These are phyloP conservation scores for Teratosphaeria viscida DNA, from an alignment of 2,329 filamentous ascomycete genomes.

Conservation along the genomic window DNA sequence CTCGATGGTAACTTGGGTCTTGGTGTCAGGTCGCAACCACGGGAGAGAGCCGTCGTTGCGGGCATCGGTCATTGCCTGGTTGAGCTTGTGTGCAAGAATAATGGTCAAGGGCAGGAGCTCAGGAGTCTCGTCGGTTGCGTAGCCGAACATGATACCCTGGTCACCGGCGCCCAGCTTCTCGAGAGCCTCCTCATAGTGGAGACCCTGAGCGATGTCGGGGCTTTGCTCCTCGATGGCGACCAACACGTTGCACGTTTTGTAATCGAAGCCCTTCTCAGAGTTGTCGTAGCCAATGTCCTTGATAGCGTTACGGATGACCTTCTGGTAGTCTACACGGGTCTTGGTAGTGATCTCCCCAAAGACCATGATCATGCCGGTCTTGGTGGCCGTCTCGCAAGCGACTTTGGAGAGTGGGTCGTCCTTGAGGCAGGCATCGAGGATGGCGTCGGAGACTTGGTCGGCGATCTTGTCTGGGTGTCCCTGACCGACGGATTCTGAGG, in stretches of 20 bases:
- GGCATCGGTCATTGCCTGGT: constrained; percentile 84
- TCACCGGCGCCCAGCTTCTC: constrained; percentile 98
- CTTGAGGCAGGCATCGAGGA: constrained; percentile 93
- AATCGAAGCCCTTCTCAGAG: constrained; percentile 97
- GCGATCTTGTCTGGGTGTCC: constrained; percentile 28
- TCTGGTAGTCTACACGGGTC: constrained; percentile 93
- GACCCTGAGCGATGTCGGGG: constrained; percentile 96
- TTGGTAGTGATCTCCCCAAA: constrained; percentile 98
- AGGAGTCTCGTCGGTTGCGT: constrained; percentile 97
- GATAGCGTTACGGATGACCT: constrained; percentile 85
- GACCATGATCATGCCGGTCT: constrained; percentile 99
- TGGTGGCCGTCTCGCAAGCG: constrained; percentile 97
- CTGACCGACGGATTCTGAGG: constrained; percentile 41
- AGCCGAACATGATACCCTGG: constrained; percentile 99
- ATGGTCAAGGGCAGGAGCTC: constrained; percentile 93
- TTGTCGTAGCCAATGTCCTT: constrained; percentile 98
- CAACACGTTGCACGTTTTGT: constrained; percentile 98
- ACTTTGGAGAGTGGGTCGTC: constrained; percentile 97
- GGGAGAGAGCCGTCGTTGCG: constrained; percentile 78
- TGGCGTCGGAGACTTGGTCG: constrained; percentile 95
- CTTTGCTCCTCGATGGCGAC: constrained; percentile 99
- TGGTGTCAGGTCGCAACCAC: constrained; percentile 97
- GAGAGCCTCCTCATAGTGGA: constrained; percentile 93
- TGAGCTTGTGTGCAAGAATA: constrained; percentile 91
- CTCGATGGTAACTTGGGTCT: constrained; percentile 98